Percentiles rank a stretch among this genome's conserved stretches.
Conservation (phyloP, 208 protist species). For the Leishmania tarentolae region DNA sequence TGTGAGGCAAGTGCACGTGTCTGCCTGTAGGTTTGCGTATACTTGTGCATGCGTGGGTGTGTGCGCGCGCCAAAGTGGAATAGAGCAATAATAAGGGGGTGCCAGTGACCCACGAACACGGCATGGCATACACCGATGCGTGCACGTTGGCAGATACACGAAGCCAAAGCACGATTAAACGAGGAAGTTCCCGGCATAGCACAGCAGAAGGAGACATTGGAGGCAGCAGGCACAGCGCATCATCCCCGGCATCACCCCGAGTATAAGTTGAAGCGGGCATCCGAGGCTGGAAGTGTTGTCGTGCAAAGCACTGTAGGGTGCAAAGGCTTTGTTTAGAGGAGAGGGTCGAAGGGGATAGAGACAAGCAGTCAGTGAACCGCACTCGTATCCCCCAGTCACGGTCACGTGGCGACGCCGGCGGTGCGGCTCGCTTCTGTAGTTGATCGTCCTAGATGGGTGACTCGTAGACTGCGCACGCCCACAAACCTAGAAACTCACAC, state of each 20-base stretch:
- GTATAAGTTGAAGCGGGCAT: not conserved
- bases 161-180: too few species aligned
- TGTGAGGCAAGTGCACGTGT: not conserved
- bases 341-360: not conserved
- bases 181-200: too few species aligned
- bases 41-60: not conserved
- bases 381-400: not conserved
- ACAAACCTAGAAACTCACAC: not conserved
- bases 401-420: not conserved
- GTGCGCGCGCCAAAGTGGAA: not conserved
- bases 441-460: too few species aligned
- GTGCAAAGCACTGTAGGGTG: not conserved
- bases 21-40: not conserved
- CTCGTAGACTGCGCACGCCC: too few species aligned
- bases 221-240: not conserved
- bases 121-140: not conserved
- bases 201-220: not conserved
- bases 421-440: not conserved
- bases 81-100: not conserved
- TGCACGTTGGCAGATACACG: not conserved
- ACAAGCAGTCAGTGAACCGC: not conserved
- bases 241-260: not conserved
- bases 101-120: not conserved
- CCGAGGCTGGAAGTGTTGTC: not conserved
- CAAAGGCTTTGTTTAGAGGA: not conserved